Evolutionary conservation across 495 filamentous ascomycete genomes (phyloP), one percentile per base, ranked within the genome.

Genomic region (Tuber aestivum): DNA sequence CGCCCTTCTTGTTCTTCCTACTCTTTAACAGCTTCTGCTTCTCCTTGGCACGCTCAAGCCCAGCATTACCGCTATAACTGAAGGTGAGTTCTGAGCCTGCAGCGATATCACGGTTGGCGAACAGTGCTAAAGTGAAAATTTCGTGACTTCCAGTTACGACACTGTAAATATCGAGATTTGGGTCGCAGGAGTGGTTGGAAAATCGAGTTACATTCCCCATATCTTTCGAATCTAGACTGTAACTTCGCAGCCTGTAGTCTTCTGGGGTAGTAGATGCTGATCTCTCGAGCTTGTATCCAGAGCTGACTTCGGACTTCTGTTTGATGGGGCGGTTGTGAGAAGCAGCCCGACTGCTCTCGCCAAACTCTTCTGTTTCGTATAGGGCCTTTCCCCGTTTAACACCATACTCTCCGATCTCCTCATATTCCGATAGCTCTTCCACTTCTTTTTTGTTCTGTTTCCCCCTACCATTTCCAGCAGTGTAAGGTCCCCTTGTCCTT

Each of bases 111-210:
- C 56, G 56, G 56, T 61, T 61, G n/a, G 56, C 56, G 16, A 61
- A 61, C 12, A 61, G 16, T 4, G 56, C 56, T 14, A 61, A 32
- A 3, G 56, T 61, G 56, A 61, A 61, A 14, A 61, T 61, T 27
- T 61, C 56, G 0, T 27, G 10, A 61, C 56, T 61, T 61, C 56
- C 56, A 14, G 10, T 61, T 32, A 61, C 27, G n/a, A 61, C 56
- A 32, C 56, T 61, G 56, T 61, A 61, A 27, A 61, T 61, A 61
- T 61, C 56, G n/a, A 61, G 56, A 27, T 61, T 61, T 14, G 56
- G 56, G 6, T 61, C 56, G 56, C 56, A 61, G n/a, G 56, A 61
- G 56, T 61, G 56, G 56, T 61, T 61, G 10, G 56, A 61, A 16
- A 61, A 61, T 16, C 56, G 56, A 16, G 56, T 61, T 14, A 61